Percentiles rank a stretch among this genome's conserved stretches.
phyloP scores from a whole-genome alignment of 345 rosid species.

The Linum trigynum region DNA sequence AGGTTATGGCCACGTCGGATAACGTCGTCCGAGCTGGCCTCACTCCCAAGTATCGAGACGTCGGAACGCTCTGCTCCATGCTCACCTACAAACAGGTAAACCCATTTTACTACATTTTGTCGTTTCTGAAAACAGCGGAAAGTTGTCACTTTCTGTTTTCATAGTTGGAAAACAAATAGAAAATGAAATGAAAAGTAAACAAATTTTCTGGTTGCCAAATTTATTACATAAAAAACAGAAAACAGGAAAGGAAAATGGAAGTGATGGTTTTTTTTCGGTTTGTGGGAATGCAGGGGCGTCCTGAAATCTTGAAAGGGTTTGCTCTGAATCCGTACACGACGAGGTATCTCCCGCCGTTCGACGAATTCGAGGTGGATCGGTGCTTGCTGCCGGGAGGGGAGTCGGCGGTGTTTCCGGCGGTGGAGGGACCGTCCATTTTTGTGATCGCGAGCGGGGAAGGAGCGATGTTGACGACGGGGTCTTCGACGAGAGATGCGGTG shows the following conservation, averaged over 20 bases:
- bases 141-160: too few relatives aligned
- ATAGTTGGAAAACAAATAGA: too few relatives aligned
- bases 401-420: conserved; percentile 54
- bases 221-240: too few relatives aligned
- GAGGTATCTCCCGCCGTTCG: conserved; percentile 86
- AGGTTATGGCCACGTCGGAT: conserved; percentile 99
- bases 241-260: too few relatives aligned
- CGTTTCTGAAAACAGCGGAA: too few relatives aligned
- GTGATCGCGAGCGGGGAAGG: conserved; percentile 58
- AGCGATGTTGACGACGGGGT: conserved; percentile 29
- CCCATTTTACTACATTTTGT: too few relatives aligned
- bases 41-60: conserved; percentile 79
- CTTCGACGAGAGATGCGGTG: conserved; percentile 19
- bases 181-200: too few relatives aligned
- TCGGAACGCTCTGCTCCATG: conserved; percentile 87
- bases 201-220: too few relatives aligned
- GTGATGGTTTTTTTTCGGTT: too few relatives aligned
- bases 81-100: conserved; percentile 86
- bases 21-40: conserved; percentile 99
- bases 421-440: conserved; percentile 76
- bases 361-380: conserved; percentile 79
- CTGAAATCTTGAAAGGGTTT: conserved; percentile 73
- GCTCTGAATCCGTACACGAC: conserved; percentile 50
- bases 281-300: conserved; percentile 51
- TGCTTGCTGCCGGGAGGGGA: conserved; percentile 61